Evolutionary conservation across 306 rosid genomes (phyloP), one percentile per base, ranked within the genome.

Genomic region (Canavalia gladiata): DNA sequence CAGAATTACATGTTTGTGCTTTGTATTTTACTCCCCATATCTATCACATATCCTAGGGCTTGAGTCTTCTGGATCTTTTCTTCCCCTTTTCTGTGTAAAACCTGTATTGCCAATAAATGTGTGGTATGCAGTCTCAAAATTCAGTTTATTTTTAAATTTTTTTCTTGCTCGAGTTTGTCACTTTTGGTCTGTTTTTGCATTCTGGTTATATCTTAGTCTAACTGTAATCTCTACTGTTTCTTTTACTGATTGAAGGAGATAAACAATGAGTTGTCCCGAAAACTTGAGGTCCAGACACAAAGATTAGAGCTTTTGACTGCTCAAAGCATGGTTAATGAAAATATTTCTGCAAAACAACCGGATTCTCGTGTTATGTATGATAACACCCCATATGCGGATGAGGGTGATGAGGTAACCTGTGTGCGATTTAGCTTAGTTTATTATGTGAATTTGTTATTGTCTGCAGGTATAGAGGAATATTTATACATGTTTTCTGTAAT

Each of bases 281-380:
- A 96, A 75, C 97, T 96, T 46, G 98, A 96, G 87, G 76, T 87
- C 79, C 99, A 93, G 89, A 95, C 99, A 47, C 99, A 93, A 84
- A 92, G 98, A 90, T 79, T 96, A 84, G 99, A 96, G 90, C 91
- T 96, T 78, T 87, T 93, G 91, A 90, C 97, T 64, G 86, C 99
- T 81, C 97, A 85, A 90, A 92, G 88, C 72, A 93, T 96, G 98
- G 92, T 89, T 42, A 84, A 72, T 45, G 97, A 78, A 79, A 84
- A 83, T 78, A 78, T 84, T 85, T 82, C 89, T 8, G 78, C 83
- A 6, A 86, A 88, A 76, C 95, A 83, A 78, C 90, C 88, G 50
- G 90, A 86, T 77, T 76, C 91, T 52, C 89, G 10, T 30, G 76
- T 78, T 66, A 35, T 75, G 37, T 83, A 77, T 41, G 94, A 90